phyloP scores from a whole-genome alignment of 345 rosid genomes.

The Orychophragmus violaceus region DNA sequence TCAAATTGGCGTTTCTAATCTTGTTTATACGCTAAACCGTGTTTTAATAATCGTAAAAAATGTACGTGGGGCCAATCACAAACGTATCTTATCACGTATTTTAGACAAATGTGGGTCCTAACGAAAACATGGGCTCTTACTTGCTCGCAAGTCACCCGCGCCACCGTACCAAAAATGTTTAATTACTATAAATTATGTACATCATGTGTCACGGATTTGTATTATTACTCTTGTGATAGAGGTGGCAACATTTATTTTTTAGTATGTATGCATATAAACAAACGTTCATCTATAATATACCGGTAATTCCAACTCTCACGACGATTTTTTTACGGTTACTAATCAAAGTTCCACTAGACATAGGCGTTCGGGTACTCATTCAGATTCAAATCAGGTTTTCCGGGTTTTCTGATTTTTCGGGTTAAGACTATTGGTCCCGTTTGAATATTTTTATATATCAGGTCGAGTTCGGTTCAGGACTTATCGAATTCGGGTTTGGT shows the following conservation, averaged over 20 bases:
- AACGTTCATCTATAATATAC: too few relatives aligned
- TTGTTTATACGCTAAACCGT: neutral
- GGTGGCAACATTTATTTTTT: conserved; percentile 14
- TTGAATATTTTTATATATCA: too few relatives aligned
- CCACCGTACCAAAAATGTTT: conserved; percentile 23
- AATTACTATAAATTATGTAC: conserved; percentile 2
- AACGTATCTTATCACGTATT: conserved; percentile 31
- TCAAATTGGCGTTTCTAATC: conserved; percentile 6
- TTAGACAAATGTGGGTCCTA: conserved; percentile 39
- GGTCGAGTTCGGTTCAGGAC: too few relatives aligned
- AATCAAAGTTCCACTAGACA: too few relatives aligned
- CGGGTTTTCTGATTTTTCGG: too few relatives aligned
- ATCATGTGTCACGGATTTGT: conserved; percentile 24
- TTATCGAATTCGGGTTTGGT: too few relatives aligned
- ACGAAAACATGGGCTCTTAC: conserved; percentile 37
- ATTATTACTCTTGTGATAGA: conserved; percentile 13
- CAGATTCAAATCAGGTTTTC: too few relatives aligned
- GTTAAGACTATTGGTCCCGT: too few relatives aligned
- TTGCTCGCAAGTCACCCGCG: conserved; percentile 40
- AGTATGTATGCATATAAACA: too few relatives aligned
- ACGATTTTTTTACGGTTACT: too few relatives aligned
- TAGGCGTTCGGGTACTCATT: too few relatives aligned
- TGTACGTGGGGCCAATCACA: conserved; percentile 25
- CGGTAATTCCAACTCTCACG: too few relatives aligned
- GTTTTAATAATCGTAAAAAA: neutral